A percentile compares a stretch with the other conserved stretches of the same genome.
phyloP scores from a whole-genome alignment of 179 eudicot species.

The Spergularia azorica region DNA sequence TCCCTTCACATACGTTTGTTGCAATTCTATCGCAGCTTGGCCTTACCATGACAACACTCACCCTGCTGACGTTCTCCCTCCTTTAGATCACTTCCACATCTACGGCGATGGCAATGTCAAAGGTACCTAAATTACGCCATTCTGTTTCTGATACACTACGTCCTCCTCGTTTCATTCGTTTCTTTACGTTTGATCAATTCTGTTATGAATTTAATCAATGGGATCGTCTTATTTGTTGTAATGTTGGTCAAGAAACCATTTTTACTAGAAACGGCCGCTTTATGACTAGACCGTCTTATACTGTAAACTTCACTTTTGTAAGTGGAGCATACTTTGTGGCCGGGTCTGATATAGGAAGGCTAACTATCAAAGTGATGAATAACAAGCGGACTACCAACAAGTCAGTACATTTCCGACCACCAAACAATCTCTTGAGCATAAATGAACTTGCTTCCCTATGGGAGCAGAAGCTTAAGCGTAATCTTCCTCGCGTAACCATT shows the following conservation, averaged over 20 bases:
- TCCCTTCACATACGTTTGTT: constrained; percentile 57
- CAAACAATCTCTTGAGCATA: constrained; percentile 51
- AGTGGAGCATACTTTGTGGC: constrained; percentile 50
- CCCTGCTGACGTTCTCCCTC: constrained; percentile 61
- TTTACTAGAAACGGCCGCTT: too few relatives aligned
- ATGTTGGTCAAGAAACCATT: too few relatives aligned
- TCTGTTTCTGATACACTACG: too few relatives aligned
- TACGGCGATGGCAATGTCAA: constrained; percentile 65
- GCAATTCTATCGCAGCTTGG: constrained; percentile 75
- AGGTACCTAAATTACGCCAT: constrained; percentile 23
- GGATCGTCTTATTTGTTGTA: too few relatives aligned
- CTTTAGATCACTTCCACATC: constrained; percentile 54
- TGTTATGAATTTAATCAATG: too few relatives aligned
- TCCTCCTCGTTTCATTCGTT: background rate
- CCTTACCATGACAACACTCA: constrained; percentile 64
- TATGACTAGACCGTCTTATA: too few relatives aligned
- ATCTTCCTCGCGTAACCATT: constrained; percentile 53
- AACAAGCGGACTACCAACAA: constrained; percentile 54
- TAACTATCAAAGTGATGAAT: constrained; percentile 46
- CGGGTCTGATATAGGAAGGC: constrained; percentile 57
- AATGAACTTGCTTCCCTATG: constrained; percentile 61
- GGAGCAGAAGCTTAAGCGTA: constrained; percentile 58
- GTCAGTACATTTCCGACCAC: constrained; percentile 58
- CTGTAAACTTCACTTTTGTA: background rate
- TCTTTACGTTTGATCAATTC: too few relatives aligned